Evolutionary conservation across 148 eudicot species (phyloP).

Genomic region (Vaccinium myrtillus): DNA sequence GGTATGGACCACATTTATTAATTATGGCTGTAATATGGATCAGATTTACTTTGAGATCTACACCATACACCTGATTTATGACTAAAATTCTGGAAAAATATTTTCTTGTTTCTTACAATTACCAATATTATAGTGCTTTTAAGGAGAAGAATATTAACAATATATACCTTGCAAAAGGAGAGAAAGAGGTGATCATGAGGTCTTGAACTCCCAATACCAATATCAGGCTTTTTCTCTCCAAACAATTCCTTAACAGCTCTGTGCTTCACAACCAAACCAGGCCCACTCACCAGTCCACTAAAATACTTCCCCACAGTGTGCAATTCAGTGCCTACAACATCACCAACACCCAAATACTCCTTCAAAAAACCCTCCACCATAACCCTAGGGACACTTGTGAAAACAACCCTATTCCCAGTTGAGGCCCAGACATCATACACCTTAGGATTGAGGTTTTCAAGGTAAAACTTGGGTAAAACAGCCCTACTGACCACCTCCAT

Average conservation of each 20-base stretch:
- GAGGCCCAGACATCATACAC: constrained; percentile 49
- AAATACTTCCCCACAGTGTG: constrained; percentile 47
- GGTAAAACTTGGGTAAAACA: constrained; percentile 85
- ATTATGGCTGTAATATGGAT: background rate
- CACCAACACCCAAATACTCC: constrained; percentile 66
- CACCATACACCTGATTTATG: background rate
- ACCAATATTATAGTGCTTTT: background rate
- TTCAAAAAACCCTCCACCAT: constrained; percentile 82
- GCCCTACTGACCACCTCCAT: constrained; percentile 63
- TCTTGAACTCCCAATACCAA: constrained; percentile 64
- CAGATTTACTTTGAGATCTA: background rate
- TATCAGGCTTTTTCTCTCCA: constrained; percentile 56
- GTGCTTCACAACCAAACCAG: constrained; percentile 57
- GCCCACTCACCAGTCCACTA: constrained; percentile 41
- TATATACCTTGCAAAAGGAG: constrained; percentile 73
- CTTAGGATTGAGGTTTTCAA: constrained; percentile 62
- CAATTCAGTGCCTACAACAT: constrained; percentile 73
- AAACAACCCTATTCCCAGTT: constrained; percentile 39
- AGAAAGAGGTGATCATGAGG: constrained; percentile 54
- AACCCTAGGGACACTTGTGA: constrained; percentile 77
- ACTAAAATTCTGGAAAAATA: background rate
- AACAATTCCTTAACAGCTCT: constrained; percentile 54
- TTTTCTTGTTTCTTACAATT: background rate
- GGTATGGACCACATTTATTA: background rate
- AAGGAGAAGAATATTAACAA: no score